Percentiles rank a stretch among this genome's conserved stretches.
phyloP scores from a whole-genome alignment of 306 rosid genomes.

The Vachellia pachyceras region DNA sequence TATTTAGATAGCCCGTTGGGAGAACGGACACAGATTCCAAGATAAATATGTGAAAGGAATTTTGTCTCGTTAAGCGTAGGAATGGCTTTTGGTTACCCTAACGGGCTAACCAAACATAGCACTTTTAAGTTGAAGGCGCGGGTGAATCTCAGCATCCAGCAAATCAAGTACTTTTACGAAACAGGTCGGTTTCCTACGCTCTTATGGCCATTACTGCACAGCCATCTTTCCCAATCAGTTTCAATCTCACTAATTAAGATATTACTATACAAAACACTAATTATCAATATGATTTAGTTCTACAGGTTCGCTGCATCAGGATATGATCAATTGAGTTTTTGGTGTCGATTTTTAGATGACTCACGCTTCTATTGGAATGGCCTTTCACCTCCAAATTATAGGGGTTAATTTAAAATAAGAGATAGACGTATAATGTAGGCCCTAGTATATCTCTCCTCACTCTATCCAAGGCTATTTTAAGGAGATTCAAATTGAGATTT shows the following conservation, averaged over 20 bases:
- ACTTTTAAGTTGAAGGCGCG: not conserved
- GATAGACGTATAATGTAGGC: no score
- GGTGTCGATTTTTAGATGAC: not conserved
- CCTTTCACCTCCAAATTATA: not conserved
- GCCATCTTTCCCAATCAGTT: not conserved
- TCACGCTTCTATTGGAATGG: not conserved
- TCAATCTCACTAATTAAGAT: no score
- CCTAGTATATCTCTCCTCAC: no score
- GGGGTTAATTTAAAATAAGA: not conserved
- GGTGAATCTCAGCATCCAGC: not conserved
- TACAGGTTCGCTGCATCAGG: not conserved
- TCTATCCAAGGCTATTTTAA: no score
- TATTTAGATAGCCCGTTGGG: no score
- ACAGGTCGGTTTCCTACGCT: not conserved
- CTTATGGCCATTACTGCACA: not conserved
- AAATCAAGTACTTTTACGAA: not conserved
- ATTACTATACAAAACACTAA: not conserved
- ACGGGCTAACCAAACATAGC: no score
- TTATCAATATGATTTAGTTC: conserved; percentile 15
- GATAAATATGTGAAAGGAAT: no score
- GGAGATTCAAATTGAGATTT: not conserved
- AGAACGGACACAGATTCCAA: no score
- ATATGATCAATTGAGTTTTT: not conserved
- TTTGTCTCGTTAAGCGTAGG: no score
- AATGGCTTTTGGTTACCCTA: no score